phyloP scores from a whole-genome alignment of 2,329 filamentous ascomycete genomes.

The Fusarium torreyae region DNA sequence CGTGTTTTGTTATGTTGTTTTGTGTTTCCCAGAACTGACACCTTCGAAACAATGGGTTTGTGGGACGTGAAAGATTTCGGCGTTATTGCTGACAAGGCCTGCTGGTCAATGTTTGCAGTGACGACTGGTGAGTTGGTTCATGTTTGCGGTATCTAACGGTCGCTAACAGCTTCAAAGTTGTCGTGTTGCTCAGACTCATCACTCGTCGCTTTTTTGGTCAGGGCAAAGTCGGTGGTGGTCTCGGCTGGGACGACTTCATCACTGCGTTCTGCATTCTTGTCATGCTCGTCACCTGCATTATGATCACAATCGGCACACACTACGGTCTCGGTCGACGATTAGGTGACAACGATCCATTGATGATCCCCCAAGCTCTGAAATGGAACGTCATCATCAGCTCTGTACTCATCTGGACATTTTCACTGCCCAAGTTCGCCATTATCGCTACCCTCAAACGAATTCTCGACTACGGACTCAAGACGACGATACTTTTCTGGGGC shows the following conservation, averaged over 20 bases:
- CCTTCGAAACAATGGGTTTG: constrained; percentile 32
- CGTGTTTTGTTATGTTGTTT: not conserved
- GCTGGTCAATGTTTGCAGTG: constrained; percentile 48
- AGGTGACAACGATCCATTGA: not conserved
- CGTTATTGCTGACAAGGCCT: constrained; percentile 44
- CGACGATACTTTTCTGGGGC: constrained; percentile 45
- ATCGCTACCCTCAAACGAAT: constrained; percentile 49
- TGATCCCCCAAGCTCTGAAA: constrained; percentile 37
- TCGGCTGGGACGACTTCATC: constrained; percentile 48
- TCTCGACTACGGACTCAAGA: constrained; percentile 47
- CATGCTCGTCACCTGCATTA: constrained; percentile 43
- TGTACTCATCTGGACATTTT: constrained; percentile 49
- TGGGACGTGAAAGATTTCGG: constrained; percentile 44
- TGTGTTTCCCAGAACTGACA: not conserved
- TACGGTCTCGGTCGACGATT: constrained; percentile 47
- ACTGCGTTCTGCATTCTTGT: constrained; percentile 41
- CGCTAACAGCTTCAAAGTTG: constrained; percentile 20
- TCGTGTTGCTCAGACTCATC: constrained; percentile 42
- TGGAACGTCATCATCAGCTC: constrained; percentile 49
- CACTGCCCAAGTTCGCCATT: constrained; percentile 49
- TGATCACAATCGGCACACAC: constrained; percentile 43
- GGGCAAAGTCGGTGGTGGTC: constrained; percentile 38
- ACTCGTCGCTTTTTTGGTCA: constrained; percentile 39
- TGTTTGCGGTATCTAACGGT: not conserved
- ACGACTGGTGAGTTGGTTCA: constrained; percentile 33